Base-by-base conservation (phyloP, 306 rosid species). In the Gastrolobium villosum region DNA sequence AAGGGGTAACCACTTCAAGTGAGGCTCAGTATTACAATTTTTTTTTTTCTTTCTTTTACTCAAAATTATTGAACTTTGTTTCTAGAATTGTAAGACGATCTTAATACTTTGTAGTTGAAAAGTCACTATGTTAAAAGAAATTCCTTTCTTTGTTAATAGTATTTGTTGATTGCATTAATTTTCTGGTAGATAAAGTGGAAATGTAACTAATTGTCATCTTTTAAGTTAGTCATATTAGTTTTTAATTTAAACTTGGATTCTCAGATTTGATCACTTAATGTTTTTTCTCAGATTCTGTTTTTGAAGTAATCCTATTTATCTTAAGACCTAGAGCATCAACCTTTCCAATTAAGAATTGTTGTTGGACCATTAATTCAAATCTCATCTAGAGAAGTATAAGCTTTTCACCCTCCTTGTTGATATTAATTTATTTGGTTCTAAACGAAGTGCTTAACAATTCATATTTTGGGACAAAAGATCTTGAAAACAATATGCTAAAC, bases 111-210 rank as follows among this genome's bases (percentile, higher is more conserved):
- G 41, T 35, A 36, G 55, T 37, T 30, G 26, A 30, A 45, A 65
- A 49, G 2, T 56, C 60, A 20, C 6, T 10, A 28, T 10, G 15
- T 68, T 35, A 68, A n/a, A 31, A 62, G n/a, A 48, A 20, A 7
- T 10, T 40, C 6, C 14, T 52, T 32, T 52, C 35, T 52, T 41
- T 65, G 74, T 40, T 41, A 37, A 10, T 71, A 28, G 11, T 52
- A 31, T 32, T 49, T 64, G 68, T 72, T 64, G 6, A 7, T 63
- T 72, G 62, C 30, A 35, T 10, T 65, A 11, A 36, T n/a, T 74
- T 73, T 74, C 63, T 55, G 36, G 32, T 44, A 35, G 11, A 32
- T 14, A 15, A 72, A 74, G 39, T 52, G 63, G 31, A 48, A 56
- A 43, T 65, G 60, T 57, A 65, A 48, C 40, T 48, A 35, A 14